Evolutionary conservation across 1,139 yeast genomes (phyloP), one percentile per base, ranked within the genome.

Genomic region (Nakaseomyces nivariensis): DNA sequence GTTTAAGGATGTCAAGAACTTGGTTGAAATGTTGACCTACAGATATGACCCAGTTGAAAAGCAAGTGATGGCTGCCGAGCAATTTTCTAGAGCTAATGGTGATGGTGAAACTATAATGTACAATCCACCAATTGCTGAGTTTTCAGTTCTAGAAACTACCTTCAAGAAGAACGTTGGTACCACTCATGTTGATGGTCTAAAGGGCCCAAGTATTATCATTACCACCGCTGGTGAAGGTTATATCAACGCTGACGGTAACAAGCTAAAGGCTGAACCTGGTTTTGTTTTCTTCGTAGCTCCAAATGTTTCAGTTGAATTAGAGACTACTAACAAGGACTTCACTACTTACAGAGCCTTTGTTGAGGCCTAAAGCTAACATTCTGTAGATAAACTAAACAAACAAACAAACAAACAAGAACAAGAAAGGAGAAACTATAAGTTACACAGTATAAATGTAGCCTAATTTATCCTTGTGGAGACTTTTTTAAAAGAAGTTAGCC

Each of bases 81-180:
- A 72, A 8, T 89, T 86, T 64, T 68, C 75, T 44, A 79, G 82
- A 66, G 77, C 89, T 29, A 63, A 71, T 10, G 95, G 95, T 50
- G 85, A 78, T 46, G 87, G 86, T 38, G 67, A 67, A 45, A 78
- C 85, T 29, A 77, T 76, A 38, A 75, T 90, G 56, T 94, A 83
- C 69, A 85, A 92, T 66, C 99, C 99, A 27, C 99, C 99, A 54
- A 92, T 92, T 64, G 95, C 83, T 54, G 99, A 92, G 72, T 92
- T 92, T 65, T 77, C 96, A 3, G 97, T 92, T 25, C 76, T 94
- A 62, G 92, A 87, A 70, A 82, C 94, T 45, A 78, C 76, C 51
- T 74, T 79, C 51, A 58, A 69, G 33, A 65, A 71, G 43, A 63
- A 72, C 6, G 76, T 75, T 36, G 75, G 82, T 57, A 55, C 59